Base-by-base conservation (phyloP, 1,284 basidiomycete genomes). In the Ceratobasidium sp. region DNA sequence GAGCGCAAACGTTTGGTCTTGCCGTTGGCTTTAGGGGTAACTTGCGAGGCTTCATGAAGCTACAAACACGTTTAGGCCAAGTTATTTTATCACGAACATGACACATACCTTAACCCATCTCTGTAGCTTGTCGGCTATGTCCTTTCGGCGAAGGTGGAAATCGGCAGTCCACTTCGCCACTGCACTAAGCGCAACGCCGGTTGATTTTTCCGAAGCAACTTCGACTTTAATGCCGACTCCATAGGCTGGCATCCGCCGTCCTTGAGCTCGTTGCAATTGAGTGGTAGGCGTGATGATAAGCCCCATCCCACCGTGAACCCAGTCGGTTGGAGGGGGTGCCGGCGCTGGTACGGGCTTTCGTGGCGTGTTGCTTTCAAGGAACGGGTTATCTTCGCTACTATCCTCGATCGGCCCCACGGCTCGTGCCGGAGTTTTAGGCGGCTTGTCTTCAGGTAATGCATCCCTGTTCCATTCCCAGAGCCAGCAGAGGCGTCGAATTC, bases 181-280 rank as follows among this genome's bases (percentile, higher is more conserved):
- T 44, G 93, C 92, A 69, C 93, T 93, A 91, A 95, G 94, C 7
- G 93, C 93, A 65, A 89, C 90, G 79, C 89, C 91, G 84, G 92
- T 93, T 84, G 94, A 92, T 74, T 94, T 89, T 81, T 94, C 90
- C 17, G 64, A 61, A 28, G 64, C 54, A 86, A 94, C 92, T 82
- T 94, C 93, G 42, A 94, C 93, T 84, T 95, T 93, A 73, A 95
- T 93, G 2, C 94, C 94, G 79, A 95, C 88, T 15, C 94, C 93
- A 83, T 94, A 95, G 0, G 89, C 94, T 44, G 93, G 90, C 15
- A 93, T 86, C 50, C 93, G 90, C 80, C 90, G 91, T 17, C 89
- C 88, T n/a, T 88, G 87, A 2, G 85, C 81, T 81, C 91, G 93
- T 15, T 88, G 90, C 82, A 91, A 89, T 81, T 94, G 91, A 1